A percentile compares a stretch with the other conserved stretches of the same genome.
phyloP scores from a whole-genome alignment of 306 rosid genomes.

The Urtica urens region DNA sequence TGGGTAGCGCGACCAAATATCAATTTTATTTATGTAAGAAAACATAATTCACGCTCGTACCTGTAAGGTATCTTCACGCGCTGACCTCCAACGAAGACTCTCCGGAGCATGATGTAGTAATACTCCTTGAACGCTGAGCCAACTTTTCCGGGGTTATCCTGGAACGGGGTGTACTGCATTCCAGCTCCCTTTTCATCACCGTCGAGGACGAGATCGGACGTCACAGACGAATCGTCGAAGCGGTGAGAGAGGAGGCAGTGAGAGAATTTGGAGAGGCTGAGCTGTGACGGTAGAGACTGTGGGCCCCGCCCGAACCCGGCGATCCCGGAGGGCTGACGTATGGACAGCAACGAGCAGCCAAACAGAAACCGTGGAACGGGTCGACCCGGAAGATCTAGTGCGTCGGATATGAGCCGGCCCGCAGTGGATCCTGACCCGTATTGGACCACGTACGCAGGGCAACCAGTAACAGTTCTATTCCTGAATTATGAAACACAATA shows the following conservation, averaged over 20 bases:
- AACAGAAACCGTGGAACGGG: constrained; percentile 30
- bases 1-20: too few relatives aligned
- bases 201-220: constrained; percentile 53
- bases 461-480: too few relatives aligned
- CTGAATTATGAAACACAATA: too few relatives aligned
- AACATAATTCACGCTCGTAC: too few relatives aligned
- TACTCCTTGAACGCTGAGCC: constrained; percentile 38
- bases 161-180: constrained; percentile 61
- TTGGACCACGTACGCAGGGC: constrained; percentile 53
- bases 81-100: constrained; percentile 40
- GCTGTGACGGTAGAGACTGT: constrained; percentile 63
- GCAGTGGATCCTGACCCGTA: constrained; percentile 69
- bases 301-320: constrained; percentile 84
- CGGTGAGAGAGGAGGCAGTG: constrained; percentile 57
- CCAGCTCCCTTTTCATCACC: constrained; percentile 10
- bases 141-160: constrained; percentile 25
- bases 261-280: constrained; percentile 65
- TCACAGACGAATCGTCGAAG: constrained; percentile 51
- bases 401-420: constrained; percentile 53
- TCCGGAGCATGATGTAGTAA: constrained; percentile 51
- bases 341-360: constrained; percentile 72
- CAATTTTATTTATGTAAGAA: too few relatives aligned
- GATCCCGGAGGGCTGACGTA: constrained; percentile 65
- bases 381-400: constrained; percentile 36
- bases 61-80: constrained; percentile 44